Evolutionary conservation across 2,329 filamentous ascomycete species (phyloP).

Genomic region (Paracamarosporium sp.): DNA sequence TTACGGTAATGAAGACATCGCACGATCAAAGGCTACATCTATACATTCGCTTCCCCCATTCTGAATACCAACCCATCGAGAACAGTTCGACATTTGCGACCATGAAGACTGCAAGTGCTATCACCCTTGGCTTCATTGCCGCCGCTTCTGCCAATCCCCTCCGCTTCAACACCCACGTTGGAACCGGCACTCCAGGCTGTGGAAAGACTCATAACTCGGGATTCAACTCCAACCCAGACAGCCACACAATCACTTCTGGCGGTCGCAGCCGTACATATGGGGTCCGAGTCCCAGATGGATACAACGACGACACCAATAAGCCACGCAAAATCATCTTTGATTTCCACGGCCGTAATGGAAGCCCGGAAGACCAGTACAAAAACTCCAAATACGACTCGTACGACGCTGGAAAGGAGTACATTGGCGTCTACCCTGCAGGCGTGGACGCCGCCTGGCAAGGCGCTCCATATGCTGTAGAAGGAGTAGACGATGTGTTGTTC

Average conservation of each 20-base stretch:
- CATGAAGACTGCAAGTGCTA: background rate
- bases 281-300: slow-evolving; percentile 4
- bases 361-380: background rate
- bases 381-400: background rate
- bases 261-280: background rate
- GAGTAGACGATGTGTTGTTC: slow-evolving; percentile 3
- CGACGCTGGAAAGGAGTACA: background rate
- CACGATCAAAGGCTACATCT: background rate
- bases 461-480: slow-evolving; percentile 1
- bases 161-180: background rate
- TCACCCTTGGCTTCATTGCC: slow-evolving; percentile 1
- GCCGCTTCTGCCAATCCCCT: background rate
- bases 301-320: background rate
- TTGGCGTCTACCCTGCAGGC: slow-evolving; percentile 7
- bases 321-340: slow-evolving; percentile 7
- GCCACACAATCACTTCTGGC: slow-evolving; percentile 5
- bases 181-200: background rate
- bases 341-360: slow-evolving; percentile 4
- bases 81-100: background rate
- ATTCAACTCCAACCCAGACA: slow-evolving; percentile 4
- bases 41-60: background rate
- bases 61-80: too few relatives aligned
- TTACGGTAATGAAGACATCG: slow-evolving; percentile 1
- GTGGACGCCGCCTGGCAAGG: slow-evolving; percentile 6
- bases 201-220: background rate